Percentiles rank a stretch among this genome's conserved stretches.
phyloP scores from a whole-genome alignment of 2,329 filamentous ascomycete species.

The Hysterium pulicare region DNA sequence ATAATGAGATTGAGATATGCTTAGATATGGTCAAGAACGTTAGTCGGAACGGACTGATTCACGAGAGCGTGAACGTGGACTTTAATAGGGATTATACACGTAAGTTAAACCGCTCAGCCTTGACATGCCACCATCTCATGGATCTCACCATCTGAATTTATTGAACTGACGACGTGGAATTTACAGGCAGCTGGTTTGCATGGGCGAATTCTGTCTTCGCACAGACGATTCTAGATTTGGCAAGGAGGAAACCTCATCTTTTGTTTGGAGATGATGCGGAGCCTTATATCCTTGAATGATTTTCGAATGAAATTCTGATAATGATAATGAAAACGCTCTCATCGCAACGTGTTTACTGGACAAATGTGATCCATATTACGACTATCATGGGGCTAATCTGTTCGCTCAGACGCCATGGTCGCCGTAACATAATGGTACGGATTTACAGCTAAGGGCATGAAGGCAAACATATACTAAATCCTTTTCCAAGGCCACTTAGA shows the following conservation, averaged over 20 bases:
- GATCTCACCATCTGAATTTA: background rate
- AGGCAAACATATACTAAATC: too few species aligned
- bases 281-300: conserved; percentile 45
- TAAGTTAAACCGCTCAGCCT: conserved; percentile 38
- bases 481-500: too few species aligned
- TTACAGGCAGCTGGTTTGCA: conserved; percentile 78
- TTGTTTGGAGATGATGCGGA: conserved; percentile 67
- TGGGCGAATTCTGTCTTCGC: conserved; percentile 98
- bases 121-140: conserved; percentile 1
- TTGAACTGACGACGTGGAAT: conserved; percentile 1
- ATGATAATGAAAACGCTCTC: background rate
- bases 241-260: conserved; percentile 81
- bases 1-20: conserved; percentile 74
- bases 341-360: too few species aligned
- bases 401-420: too few species aligned
- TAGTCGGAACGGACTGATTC: conserved; percentile 74
- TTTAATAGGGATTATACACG: conserved; percentile 68
- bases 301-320: background rate
- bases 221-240: conserved; percentile 84
- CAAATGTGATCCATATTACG: too few species aligned
- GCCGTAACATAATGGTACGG: too few species aligned
- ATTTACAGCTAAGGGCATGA: too few species aligned
- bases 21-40: conserved; percentile 72
- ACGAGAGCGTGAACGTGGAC: conserved; percentile 89
- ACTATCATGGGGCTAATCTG: too few species aligned